Base-by-base conservation (phyloP, 192 early-diverging fungal species). In the Podila horticola region DNA sequence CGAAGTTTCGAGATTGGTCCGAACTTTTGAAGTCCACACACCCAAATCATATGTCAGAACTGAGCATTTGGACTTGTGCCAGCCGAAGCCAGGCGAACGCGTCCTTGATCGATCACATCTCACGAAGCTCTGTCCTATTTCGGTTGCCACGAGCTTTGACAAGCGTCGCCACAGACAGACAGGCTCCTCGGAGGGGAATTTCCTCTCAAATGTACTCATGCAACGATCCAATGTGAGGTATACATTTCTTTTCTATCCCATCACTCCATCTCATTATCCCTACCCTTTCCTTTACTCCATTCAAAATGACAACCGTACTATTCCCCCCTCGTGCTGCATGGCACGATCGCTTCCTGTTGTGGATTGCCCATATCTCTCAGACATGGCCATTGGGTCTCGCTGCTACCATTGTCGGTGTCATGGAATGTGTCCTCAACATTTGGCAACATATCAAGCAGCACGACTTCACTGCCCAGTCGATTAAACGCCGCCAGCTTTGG, bases 361-460 rank as follows among this genome's bases (percentile, higher is more conserved):
- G 71, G 67, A 69, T 81, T 36, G 26, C 77, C 9, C 8, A 9
- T 12, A 28, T 51, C 12, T 72, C 77, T 2, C 61, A 64, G 62
- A 69, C 66, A 8, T 58, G 55, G 66, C 76, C 76, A 5, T 34
- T 72, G 12, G 65, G 36, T 4, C 20, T 79, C 0, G 68, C 76
- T n/a, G 41, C 76, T n/a, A 59, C 65, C 19, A 5, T 79, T 48
- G 76, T 79, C 55, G 76, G 77, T 22, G 62, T 81, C 17, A 69
- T 81, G 77, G 77, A 81, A 28, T 73, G 71, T 63, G 62, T 73
- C 2, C 17, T 81, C 22, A 81, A 81, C 34, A 10, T 81, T 11
- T 81, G 77, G 77, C 77, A 73, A 62, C 49, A 52, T 6, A 20
- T 69, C 3, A 58, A 52, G 31, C 77, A 81, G 36, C 71, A 24